phyloP scores from a whole-genome alignment of 176 grass and related monocot species.

The Carex parvula region DNA sequence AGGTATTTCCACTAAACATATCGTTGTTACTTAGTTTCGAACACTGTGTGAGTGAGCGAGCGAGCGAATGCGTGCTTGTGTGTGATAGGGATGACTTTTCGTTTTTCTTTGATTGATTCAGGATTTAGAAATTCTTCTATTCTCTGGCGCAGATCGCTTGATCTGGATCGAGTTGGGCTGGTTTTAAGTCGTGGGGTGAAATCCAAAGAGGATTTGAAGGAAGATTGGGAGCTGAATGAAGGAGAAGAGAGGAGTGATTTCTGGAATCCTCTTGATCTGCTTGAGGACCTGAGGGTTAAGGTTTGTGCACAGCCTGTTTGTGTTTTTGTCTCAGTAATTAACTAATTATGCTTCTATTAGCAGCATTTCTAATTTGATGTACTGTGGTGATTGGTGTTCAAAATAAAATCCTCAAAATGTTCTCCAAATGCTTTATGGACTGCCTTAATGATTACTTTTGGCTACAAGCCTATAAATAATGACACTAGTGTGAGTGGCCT shows the following conservation, averaged over 20 bases:
- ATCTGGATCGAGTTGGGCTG: background rate
- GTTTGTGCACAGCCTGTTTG: conserved; percentile 14
- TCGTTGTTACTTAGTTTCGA: background rate
- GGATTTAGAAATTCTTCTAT: background rate
- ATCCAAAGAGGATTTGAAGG: conserved; percentile 17
- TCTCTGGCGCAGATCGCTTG: background rate
- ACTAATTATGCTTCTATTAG: background rate
- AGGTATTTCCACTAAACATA: background rate
- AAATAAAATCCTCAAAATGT: background rate
- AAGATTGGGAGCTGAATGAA: background rate
- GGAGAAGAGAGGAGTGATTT: background rate
- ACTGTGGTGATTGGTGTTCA: background rate
- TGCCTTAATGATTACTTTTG: background rate
- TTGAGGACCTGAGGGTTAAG: conserved; percentile 6
- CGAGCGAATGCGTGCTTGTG: background rate
- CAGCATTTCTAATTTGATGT: background rate
- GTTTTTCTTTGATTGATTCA: background rate
- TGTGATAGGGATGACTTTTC: background rate
- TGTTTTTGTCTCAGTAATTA: background rate
- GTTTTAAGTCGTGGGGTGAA: background rate
- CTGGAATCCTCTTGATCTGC: background rate
- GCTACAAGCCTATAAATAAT: background rate
- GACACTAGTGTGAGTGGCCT: background rate
- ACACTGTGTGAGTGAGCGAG: background rate
- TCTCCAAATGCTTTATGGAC: background rate